A percentile compares a stretch with the other conserved stretches of the same genome.
Evolutionary conservation across 805 yeast species (phyloP).

Genomic region (Metschnikowia aberdeeniae): DNA sequence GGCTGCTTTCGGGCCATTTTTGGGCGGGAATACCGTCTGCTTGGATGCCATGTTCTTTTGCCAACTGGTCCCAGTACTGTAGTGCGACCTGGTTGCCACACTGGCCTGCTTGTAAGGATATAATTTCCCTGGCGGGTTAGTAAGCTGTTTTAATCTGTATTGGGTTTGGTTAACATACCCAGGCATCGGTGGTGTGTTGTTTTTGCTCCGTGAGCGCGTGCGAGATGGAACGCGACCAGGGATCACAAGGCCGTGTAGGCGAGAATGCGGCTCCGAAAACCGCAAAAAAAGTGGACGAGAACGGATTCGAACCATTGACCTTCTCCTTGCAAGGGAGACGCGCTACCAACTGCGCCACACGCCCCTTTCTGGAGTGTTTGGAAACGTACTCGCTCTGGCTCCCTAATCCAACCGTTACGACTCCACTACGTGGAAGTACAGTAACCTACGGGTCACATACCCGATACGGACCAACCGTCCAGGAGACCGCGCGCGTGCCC

Average conservation of each 20-base stretch:
- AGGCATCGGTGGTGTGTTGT: conserved; percentile 18
- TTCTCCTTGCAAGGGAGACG: conserved; percentile 76
- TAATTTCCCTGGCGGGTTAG: conserved; percentile 50
- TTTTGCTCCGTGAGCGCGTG: conserved; percentile 9
- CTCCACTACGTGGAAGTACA: no score
- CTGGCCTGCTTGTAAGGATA: conserved; percentile 79
- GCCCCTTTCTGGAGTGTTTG: no score
- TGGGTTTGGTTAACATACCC: conserved; percentile 19
- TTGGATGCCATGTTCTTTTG: conserved; percentile 80
- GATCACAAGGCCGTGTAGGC: no score
- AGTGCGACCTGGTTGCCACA: conserved; percentile 97
- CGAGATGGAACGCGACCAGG: conserved; percentile 2
- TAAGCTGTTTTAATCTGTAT: conserved; percentile 4
- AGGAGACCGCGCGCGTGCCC: no score
- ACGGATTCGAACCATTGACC: conserved; percentile 79
- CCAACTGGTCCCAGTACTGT: conserved; percentile 87
- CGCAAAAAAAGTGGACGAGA: conserved; percentile 55
- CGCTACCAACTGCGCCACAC: conserved; percentile 85
- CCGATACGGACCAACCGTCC: no score
- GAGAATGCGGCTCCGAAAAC: no score
- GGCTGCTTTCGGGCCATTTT: neutral
- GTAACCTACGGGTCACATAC: no score
- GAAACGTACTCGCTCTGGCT: no score
- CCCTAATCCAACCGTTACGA: no score
- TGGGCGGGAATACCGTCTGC: conserved; percentile 51